phyloP scores from a whole-genome alignment of 2,329 filamentous ascomycete species.

The Harringtonia lauricola region DNA sequence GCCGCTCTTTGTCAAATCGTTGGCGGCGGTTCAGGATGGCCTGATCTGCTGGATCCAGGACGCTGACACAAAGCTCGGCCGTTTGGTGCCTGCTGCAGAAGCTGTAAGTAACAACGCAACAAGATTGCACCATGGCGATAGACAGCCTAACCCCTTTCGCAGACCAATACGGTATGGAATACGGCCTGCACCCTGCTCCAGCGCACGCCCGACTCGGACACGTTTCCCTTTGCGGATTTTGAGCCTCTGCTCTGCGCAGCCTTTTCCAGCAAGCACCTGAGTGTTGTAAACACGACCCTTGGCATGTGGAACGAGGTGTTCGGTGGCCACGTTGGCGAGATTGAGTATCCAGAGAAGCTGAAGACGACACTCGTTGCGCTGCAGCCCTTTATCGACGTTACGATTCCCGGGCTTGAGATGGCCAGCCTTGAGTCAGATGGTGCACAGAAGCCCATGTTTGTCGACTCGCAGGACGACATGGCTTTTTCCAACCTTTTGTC shows the following conservation, averaged over 20 bases:
- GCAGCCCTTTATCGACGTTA: conserved; percentile 37
- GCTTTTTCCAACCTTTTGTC: conserved; percentile 15
- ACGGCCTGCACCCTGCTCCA: conserved; percentile 30
- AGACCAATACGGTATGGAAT: conserved; percentile 41
- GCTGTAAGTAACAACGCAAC: conserved; percentile 37
- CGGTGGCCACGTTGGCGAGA: conserved; percentile 37
- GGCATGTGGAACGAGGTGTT: conserved; percentile 61
- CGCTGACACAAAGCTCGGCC: conserved; percentile 27
- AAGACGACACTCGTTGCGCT: conserved; percentile 51
- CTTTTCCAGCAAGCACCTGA: conserved; percentile 45
- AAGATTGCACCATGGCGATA: no score
- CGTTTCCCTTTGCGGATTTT: conserved; percentile 38
- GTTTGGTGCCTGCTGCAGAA: conserved; percentile 26
- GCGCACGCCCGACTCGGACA: conserved; percentile 22
- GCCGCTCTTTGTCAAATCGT: conserved; percentile 39
- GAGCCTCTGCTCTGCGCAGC: conserved; percentile 43
- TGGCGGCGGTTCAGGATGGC: conserved; percentile 51
- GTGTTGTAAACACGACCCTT: conserved; percentile 38
- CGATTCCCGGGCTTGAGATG: conserved; percentile 31
- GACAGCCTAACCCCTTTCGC: conserved; percentile 13
- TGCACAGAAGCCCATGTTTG: conserved; percentile 28
- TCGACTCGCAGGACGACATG: conserved; percentile 38
- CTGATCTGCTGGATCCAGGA: conserved; percentile 56
- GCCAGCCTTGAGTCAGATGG: conserved; percentile 23
- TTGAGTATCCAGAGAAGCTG: conserved; percentile 56